A percentile compares a stretch with the other conserved stretches of the same genome.
Evolutionary conservation across 495 filamentous ascomycete species (phyloP).

Genomic region (Penicillium paradoxum): DNA sequence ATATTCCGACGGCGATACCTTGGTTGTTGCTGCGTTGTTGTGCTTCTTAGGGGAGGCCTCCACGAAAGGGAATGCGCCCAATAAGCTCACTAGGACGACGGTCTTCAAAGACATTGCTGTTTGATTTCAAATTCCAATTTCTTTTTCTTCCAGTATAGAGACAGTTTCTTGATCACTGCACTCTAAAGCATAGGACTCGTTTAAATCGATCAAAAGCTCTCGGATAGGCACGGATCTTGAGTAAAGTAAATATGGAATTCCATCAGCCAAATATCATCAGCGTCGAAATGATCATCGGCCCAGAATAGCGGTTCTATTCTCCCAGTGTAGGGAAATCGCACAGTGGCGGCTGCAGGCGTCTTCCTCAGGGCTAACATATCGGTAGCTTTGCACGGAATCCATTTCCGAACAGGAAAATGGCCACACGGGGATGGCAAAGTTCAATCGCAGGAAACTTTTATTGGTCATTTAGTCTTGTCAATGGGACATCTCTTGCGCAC

Average conservation of each 20-base stretch:
- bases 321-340: not conserved
- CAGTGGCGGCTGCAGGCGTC: not conserved
- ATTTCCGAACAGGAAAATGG: not conserved
- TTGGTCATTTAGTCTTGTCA: not conserved
- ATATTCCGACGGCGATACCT: not conserved
- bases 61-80: constrained; percentile 16
- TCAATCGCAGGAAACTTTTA: not conserved
- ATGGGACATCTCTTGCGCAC: not conserved
- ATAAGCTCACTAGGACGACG: constrained; percentile 9
- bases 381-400: not conserved
- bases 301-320: not conserved
- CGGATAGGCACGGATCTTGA: not conserved
- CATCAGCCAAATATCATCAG: not conserved
- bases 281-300: not conserved
- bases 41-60: constrained; percentile 10
- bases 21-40: not conserved
- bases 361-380: not conserved
- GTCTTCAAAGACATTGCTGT: constrained; percentile 8
- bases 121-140: not conserved
- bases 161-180: not conserved
- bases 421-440: not conserved
- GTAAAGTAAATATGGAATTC: not conserved
- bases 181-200: not conserved
- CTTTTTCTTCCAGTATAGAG: not conserved
- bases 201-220: not conserved